phyloP scores from a whole-genome alignment of 176 grass and related monocot genomes.

The Zoysia pacifica region DNA sequence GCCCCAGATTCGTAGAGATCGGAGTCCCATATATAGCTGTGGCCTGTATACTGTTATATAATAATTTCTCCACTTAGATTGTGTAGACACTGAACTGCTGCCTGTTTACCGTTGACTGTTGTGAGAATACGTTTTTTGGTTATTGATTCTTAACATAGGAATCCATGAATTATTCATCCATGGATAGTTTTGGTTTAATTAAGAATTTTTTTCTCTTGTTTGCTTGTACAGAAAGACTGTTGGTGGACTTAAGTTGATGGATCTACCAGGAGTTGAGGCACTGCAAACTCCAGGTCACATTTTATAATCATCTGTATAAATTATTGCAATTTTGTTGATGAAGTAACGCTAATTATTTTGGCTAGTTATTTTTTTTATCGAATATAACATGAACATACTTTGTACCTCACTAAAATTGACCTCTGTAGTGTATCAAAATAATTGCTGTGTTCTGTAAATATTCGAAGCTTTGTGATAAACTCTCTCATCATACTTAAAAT shows the following conservation, averaged over 20 bases:
- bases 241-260: slow-evolving; percentile 83
- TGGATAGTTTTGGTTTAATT: neutral
- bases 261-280: slow-evolving; percentile 91
- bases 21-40: neutral
- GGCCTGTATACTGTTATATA: neutral
- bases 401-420: slow-evolving; percentile 1
- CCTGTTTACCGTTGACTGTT: slow-evolving; percentile 1
- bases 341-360: slow-evolving; percentile 6
- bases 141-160: neutral
- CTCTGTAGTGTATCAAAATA: neutral
- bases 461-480: slow-evolving; percentile 28
- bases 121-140: neutral
- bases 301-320: slow-evolving; percentile 12
- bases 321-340: slow-evolving; percentile 7
- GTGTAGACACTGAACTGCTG: slow-evolving; percentile 1
- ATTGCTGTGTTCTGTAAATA: slow-evolving; percentile 18
- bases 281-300: slow-evolving; percentile 85
- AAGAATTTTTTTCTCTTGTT: slow-evolving; percentile 4
- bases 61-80: neutral
- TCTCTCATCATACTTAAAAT: neutral
- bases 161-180: neutral
- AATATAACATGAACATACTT: slow-evolving; percentile 16
- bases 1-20: neutral
- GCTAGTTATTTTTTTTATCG: neutral
- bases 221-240: slow-evolving; percentile 73